Base-by-base conservation (phyloP, 1,284 basidiomycete species). In the Naganishia liquefaciens region DNA sequence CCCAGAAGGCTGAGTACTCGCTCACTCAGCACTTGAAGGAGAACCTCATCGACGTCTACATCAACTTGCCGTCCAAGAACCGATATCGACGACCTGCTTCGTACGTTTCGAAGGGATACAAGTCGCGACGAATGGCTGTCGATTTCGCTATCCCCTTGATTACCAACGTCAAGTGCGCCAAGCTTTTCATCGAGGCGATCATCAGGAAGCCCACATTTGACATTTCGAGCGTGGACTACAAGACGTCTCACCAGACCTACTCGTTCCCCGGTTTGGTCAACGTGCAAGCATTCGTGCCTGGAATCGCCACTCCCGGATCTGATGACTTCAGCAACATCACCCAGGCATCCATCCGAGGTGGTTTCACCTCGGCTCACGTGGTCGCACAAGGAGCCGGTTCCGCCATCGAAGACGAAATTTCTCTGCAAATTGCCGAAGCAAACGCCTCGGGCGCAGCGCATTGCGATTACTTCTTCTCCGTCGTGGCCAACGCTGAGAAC, bases 91-190 rank as follows among this genome's bases (percentile, higher is more conserved):
- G 96, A 52, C 95, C 95, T 10, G 94, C 93, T 17, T 95, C 89
- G 78, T 99, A 98, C 78, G 88, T 93, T 63, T 97, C 93, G 77
- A 95, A 96, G 79, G 96, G 95, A 13, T 99, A 99, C 80, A 87
- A 88, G 68, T 95, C 93, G 37, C 90, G 96, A 76, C 90, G 95
- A 70, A 94, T 98, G 90, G 95, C 96, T n/a, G 95, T 99, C 69
- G 95, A 99, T 80, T 97, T 95, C 74, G 94, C 93, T 39, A 88
- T 99, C 43, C 95, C 96, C 0, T 84, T 99, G 62, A 93, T 99
- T 77, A 99, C 95, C 66, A 99, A 99, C 77, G 90, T 99, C 81
- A 99, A 99, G 83, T 94, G 93, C 76, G 96, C 96, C 69, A 99
- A 99, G 81, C 84, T 99, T 74, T 86, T 99, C 55, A 90, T 93